A percentile compares a stretch with the other conserved stretches of the same genome.
Conservation (phyloP, 345 rosid genomes). For the Microthlaspi erraticum region DNA sequence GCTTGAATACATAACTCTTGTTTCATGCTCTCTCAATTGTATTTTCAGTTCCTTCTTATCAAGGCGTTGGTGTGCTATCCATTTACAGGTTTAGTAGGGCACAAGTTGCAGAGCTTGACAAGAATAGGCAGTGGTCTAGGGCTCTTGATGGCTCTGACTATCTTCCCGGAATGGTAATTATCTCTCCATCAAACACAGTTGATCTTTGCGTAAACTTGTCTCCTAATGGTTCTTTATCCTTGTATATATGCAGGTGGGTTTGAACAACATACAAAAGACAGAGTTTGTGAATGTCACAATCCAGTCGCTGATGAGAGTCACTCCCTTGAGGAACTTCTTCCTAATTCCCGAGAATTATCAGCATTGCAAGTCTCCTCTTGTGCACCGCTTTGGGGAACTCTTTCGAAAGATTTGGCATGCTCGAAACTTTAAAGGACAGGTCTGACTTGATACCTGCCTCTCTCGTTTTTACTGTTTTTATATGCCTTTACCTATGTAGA, state of each 20-base stretch:
- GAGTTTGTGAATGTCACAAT: slow-evolving; percentile 98
- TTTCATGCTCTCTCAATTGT: slow-evolving; percentile 7
- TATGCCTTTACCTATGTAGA: slow-evolving; percentile 5
- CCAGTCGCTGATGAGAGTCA: slow-evolving; percentile 93
- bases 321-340: slow-evolving; percentile 88
- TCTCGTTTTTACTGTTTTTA: background rate
- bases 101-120: slow-evolving; percentile 88
- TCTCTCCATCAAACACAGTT: background rate
- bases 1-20: slow-evolving; percentile 1
- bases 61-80: slow-evolving; percentile 36
- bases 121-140: slow-evolving; percentile 92
- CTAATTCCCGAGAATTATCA: slow-evolving; percentile 91
- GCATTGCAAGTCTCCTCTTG: slow-evolving; percentile 80
- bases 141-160: slow-evolving; percentile 99
- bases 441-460: slow-evolving; percentile 38
- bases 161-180: slow-evolving; percentile 91
- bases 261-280: slow-evolving; percentile 92
- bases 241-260: slow-evolving; percentile 70
- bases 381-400: slow-evolving; percentile 94
- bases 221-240: slow-evolving; percentile 3
- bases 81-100: slow-evolving; percentile 73
- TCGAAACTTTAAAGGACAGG: slow-evolving; percentile 98
- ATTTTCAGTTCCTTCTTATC: slow-evolving; percentile 21
- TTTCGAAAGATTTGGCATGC: slow-evolving; percentile 97
- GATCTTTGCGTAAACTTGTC: background rate